Evolutionary conservation across 805 yeast genomes (phyloP).

Genomic region (Babjeviella inositovora): DNA sequence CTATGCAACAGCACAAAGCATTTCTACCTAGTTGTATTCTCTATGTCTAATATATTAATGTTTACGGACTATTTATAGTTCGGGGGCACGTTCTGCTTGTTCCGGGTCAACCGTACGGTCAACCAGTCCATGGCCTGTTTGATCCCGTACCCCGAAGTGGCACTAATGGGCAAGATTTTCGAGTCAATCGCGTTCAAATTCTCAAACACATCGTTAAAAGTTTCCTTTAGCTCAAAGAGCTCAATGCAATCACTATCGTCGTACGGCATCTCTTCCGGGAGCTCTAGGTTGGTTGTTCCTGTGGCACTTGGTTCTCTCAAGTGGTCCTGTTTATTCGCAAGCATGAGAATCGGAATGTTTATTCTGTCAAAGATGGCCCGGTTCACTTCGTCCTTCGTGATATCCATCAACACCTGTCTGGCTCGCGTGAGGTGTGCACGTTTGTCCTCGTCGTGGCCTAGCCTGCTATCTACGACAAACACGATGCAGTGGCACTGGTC

Average conservation of each 20-base stretch:
- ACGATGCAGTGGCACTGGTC: slow-evolving; percentile 80
- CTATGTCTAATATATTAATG: too few species aligned
- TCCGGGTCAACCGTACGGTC: slow-evolving; percentile 50
- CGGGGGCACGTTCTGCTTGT: slow-evolving; percentile 47
- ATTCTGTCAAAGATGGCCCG: slow-evolving; percentile 35
- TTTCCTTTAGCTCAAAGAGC: slow-evolving; percentile 72
- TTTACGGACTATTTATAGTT: slow-evolving; percentile 27
- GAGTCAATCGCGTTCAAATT: slow-evolving; percentile 82
- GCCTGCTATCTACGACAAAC: slow-evolving; percentile 85
- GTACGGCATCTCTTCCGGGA: slow-evolving; percentile 26
- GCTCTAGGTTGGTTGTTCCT: too few species aligned
- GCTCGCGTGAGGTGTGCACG: slow-evolving; percentile 11
- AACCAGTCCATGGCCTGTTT: slow-evolving; percentile 86
- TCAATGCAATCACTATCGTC: too few species aligned
- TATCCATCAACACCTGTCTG: slow-evolving; percentile 3
- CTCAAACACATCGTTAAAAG: slow-evolving; percentile 71
- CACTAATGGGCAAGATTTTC: slow-evolving; percentile 80
- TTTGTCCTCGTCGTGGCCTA: slow-evolving; percentile 39
- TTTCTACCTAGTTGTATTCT: too few species aligned
- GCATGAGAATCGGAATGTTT: slow-evolving; percentile 79
- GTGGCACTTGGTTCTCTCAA: slow-evolving; percentile 49
- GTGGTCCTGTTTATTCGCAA: slow-evolving; percentile 94
- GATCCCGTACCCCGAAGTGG: slow-evolving; percentile 71
- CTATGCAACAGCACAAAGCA: too few species aligned
- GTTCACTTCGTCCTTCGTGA: slow-evolving; percentile 25